A percentile compares a stretch with the other conserved stretches of the same genome.
These are phyloP conservation scores for Zychaea mexicana DNA, from an alignment of 371 early-diverging fungal genomes.

Conservation along the genomic window DNA sequence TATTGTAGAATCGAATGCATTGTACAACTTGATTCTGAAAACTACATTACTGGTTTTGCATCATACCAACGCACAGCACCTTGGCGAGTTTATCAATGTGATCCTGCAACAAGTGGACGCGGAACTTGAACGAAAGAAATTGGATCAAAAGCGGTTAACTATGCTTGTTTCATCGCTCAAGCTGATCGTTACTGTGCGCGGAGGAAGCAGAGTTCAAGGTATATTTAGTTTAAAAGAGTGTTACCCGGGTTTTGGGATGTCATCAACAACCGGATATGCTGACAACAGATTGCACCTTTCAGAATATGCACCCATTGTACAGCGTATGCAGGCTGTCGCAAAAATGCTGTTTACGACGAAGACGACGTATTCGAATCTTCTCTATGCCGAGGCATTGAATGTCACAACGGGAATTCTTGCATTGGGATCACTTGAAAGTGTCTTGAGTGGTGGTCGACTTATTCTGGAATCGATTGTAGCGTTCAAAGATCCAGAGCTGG, in stretches of 20 bases:
- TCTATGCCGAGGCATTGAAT: conserved; percentile 29
- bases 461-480: conserved; percentile 60
- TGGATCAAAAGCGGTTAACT: conserved; percentile 37
- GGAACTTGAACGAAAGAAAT: conserved; percentile 21
- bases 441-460: conserved; percentile 61
- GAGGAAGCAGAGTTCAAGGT: conserved; percentile 61
- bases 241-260: background rate
- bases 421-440: conserved; percentile 60
- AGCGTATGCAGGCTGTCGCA: conserved; percentile 29
- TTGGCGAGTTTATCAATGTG: conserved; percentile 53
- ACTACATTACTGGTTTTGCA: conserved; percentile 60
- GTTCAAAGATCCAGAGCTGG: conserved; percentile 50
- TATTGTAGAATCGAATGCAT: conserved; percentile 17
- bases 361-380: conserved; percentile 14
- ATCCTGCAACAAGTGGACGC: conserved; percentile 44
- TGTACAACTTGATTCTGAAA: conserved; percentile 35
- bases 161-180: conserved; percentile 48
- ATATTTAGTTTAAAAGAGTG: background rate
- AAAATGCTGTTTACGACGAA: conserved; percentile 21
- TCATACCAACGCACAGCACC: conserved; percentile 56
- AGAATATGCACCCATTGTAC: conserved; percentile 44
- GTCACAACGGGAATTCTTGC: conserved; percentile 42
- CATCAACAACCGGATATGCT: background rate
- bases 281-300: background rate
- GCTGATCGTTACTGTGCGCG: conserved; percentile 59